Evolutionary conservation across 768 basidiomycete species (phyloP).

Genomic region (Mycena galericulata): DNA sequence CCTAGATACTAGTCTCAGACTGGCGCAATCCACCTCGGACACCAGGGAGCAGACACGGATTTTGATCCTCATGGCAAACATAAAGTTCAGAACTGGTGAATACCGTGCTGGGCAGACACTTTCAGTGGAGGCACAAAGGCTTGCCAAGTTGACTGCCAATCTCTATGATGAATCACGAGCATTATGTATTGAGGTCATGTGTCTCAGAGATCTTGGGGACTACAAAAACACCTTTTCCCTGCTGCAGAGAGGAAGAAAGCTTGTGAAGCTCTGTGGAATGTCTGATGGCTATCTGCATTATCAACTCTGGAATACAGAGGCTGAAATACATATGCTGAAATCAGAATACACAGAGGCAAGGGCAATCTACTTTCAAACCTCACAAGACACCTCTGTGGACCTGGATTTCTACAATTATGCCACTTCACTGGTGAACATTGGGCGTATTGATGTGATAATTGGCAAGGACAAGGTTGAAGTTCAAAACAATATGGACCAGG

Average conservation of each 20-base stretch:
- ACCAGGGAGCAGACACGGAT: not conserved
- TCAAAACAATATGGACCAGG: not conserved
- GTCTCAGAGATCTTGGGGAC: not conserved
- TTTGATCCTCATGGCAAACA: not conserved
- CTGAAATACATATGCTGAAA: not conserved
- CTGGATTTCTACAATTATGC: not conserved
- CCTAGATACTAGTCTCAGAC: not conserved
- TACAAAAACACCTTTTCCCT: not conserved
- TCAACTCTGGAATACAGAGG: not conserved
- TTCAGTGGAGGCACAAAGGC: not conserved
- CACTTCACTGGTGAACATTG: not conserved
- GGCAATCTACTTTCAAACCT: not conserved
- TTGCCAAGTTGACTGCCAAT: not conserved
- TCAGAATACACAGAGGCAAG: slow-evolving; percentile 4
- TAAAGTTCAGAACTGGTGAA: not conserved
- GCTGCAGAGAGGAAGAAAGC: not conserved
- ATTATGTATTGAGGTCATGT: not conserved
- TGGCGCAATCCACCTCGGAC: not conserved
- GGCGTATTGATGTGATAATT: not conserved
- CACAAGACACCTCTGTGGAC: not conserved
- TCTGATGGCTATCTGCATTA: not conserved
- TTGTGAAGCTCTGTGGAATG: not conserved
- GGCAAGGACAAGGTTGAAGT: not conserved
- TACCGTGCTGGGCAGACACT: not conserved
- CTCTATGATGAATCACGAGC: not conserved